Evolutionary conservation across 2,329 filamentous ascomycete species (phyloP).

Genomic region (Ceratocystis huliohia): DNA sequence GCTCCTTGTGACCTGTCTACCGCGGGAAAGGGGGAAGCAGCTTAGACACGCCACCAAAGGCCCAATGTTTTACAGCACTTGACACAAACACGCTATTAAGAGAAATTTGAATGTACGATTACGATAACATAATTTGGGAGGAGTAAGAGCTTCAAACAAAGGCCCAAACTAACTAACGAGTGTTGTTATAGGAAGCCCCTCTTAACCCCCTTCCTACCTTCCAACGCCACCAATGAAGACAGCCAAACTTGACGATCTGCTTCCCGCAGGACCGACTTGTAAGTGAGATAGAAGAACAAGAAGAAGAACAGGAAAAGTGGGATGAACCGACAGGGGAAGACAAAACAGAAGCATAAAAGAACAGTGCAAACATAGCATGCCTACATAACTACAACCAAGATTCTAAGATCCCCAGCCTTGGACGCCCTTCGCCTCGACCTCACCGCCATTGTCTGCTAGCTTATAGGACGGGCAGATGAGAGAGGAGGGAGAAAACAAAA

Average conservation of each 20-base stretch:
- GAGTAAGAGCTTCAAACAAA: no score
- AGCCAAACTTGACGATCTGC: background rate
- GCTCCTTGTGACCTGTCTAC: background rate
- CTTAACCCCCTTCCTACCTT: no score
- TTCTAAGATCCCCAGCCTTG: no score
- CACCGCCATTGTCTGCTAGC: background rate
- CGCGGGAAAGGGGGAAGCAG: no score
- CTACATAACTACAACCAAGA: no score
- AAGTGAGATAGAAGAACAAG: background rate
- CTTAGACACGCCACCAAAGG: no score
- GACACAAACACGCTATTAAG: no score
- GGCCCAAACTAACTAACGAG: no score
- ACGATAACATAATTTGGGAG: no score
- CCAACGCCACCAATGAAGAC: background rate
- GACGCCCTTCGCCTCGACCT: background rate
- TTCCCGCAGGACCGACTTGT: background rate
- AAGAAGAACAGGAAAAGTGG: background rate
- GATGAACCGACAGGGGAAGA: background rate
- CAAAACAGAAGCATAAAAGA: background rate
- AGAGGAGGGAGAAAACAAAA: background rate
- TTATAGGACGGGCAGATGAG: background rate
- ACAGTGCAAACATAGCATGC: background rate
- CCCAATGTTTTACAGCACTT: no score
- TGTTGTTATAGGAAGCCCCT: no score
- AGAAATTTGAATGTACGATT: no score